phyloP scores from a whole-genome alignment of 1,284 basidiomycete genomes.

The Melampsora abietis-canadensis region DNA sequence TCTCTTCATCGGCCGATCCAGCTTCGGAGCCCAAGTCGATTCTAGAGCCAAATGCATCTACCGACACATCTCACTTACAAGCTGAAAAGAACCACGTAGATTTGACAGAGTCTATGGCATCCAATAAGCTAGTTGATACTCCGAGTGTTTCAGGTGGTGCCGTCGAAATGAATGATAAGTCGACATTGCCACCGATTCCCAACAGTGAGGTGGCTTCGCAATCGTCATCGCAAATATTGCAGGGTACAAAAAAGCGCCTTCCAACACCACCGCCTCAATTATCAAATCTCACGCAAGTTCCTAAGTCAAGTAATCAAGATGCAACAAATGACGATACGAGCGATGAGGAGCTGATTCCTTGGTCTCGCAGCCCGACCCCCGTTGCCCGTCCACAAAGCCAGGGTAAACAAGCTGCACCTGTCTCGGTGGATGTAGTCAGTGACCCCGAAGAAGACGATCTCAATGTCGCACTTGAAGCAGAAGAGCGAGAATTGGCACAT shows the following conservation, averaged over 20 bases:
- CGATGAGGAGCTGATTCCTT: slow-evolving; percentile 20
- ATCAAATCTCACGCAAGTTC: neutral
- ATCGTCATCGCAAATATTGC: neutral
- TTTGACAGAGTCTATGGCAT: neutral
- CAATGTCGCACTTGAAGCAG: slow-evolving; percentile 25
- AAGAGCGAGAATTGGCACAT: slow-evolving; percentile 18
- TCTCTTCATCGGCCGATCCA: neutral
- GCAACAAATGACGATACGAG: neutral
- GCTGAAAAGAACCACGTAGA: neutral
- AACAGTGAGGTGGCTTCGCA: neutral
- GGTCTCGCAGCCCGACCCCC: slow-evolving; percentile 29
- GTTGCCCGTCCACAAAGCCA: neutral
- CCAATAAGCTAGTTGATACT: neutral
- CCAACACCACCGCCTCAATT: neutral
- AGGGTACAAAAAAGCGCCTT: neutral
- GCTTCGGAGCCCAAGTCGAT: neutral
- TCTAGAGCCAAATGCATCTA: neutral
- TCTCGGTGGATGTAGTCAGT: neutral
- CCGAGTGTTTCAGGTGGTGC: neutral
- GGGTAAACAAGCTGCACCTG: neutral
- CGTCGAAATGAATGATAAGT: neutral
- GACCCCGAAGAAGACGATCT: slow-evolving; percentile 33
- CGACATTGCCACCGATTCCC: neutral
- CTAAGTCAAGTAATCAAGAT: neutral
- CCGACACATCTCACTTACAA: neutral